Conservation (phyloP, 257 asterid genomes). For the Petunia secreta region DNA sequence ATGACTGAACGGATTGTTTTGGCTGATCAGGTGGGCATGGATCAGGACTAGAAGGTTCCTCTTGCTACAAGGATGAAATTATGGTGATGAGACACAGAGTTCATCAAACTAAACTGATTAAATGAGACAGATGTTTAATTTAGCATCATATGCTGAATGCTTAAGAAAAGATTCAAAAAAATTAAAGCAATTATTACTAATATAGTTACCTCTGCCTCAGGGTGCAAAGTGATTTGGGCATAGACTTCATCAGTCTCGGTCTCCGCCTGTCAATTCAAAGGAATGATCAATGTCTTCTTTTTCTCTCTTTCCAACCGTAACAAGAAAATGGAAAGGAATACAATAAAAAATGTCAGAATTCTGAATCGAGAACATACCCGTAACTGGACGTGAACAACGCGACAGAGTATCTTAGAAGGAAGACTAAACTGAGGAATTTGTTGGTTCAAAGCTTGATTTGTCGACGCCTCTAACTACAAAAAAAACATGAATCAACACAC, state of each 20-base stretch:
- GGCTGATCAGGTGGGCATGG: conserved; percentile 61
- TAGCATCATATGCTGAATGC: background rate
- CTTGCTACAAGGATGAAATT: conserved; percentile 54
- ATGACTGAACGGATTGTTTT: conserved; percentile 52
- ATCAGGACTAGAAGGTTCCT: conserved; percentile 59
- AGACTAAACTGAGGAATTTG: conserved; percentile 72
- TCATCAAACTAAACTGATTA: background rate
- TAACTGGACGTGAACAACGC: conserved; percentile 52
- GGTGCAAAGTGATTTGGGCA: conserved; percentile 77
- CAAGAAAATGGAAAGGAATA: background rate
- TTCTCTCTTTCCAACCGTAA: background rate
- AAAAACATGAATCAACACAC: background rate
- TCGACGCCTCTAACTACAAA: conserved; percentile 81
- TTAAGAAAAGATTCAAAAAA: background rate
- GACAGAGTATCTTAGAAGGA: conserved; percentile 81
- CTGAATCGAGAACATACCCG: conserved; percentile 46
- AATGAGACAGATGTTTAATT: background rate
- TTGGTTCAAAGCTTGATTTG: conserved; percentile 60
- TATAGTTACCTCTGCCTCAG: conserved; percentile 61
- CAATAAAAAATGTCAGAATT: background rate
- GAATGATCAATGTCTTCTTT: background rate
- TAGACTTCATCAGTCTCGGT: conserved; percentile 83
- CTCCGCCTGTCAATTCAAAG: conserved; percentile 57
- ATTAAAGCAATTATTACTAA: conserved; percentile 27
- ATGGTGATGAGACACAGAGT: conserved; percentile 8